Evolutionary conservation across 2,329 filamentous ascomycete species (phyloP), one percentile per base, ranked within the genome.

Genomic region (Phialophora chinensis): DNA sequence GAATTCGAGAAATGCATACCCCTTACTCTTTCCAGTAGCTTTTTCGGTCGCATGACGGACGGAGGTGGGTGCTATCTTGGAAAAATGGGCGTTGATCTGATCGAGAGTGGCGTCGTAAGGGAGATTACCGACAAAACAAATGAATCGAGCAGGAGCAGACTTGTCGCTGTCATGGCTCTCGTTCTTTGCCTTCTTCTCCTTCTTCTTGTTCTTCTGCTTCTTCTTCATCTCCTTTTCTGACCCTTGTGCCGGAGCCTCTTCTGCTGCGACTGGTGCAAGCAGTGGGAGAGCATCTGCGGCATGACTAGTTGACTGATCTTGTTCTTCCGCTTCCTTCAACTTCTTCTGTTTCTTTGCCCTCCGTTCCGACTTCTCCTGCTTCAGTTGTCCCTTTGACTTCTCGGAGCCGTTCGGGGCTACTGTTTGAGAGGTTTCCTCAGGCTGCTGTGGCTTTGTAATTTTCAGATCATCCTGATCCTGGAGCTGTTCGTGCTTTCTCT

Each of bases 1-100:
- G 76, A 97, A 98, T 79, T 98, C 94, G 73, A 98, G 83, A 78
- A 97, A 96, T 5, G 91, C 92, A 74, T 91, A 90, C 42, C 92
- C 91, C 72, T 90, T 90, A 74, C 87, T 90, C 71, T 88, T 87
- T 62, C 82, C 83, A 70, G 87, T 83, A 62, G 82, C 81, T 72
- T 88, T 87, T 73, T 91, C 86, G 61, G 88, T 91, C 56, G 91
- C 87, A 68, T 92, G 88, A 25, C 94, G 91, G 58, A 95, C 84
- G 1, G 86, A 85, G 60, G 81, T 84, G 8, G 92, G 92, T 59
- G 87, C 81, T 70, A 97, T 86, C 69, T 90, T 88, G 50, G 88
- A 84, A 78, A 97, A 97, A 82, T 97, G 93, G 65, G 86, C 83
- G 65, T 81, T 80, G 68, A 98, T 86, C 50, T 87, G 84, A 58